phyloP scores from a whole-genome alignment of 2,329 filamentous ascomycete species.

The Claviceps sp. region DNA sequence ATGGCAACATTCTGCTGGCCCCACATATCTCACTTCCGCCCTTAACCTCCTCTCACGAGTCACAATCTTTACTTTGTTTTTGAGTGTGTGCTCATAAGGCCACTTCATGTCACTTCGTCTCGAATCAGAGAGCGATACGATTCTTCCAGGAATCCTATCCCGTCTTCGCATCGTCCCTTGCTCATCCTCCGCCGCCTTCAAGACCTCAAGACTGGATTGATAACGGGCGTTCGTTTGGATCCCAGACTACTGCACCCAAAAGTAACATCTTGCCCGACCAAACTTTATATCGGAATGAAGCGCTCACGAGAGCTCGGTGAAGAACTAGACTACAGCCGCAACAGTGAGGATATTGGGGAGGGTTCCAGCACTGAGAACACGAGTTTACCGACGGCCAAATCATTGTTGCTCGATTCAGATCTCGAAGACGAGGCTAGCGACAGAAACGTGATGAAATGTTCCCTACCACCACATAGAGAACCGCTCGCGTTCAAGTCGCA shows the following conservation, averaged over 20 bases:
- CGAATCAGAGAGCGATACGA: neutral
- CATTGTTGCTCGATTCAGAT: conserved; percentile 43
- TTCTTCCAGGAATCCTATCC: neutral
- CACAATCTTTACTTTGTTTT: neutral
- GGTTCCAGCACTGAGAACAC: conserved; percentile 4
- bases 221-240: neutral
- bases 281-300: conserved; percentile 34
- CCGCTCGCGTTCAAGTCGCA: conserved; percentile 59
- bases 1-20: neutral
- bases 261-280: conserved; percentile 6
- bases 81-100: neutral
- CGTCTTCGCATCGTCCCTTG: neutral
- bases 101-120: neutral
- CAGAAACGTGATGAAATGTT: conserved; percentile 56
- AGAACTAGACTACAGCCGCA: conserved; percentile 21
- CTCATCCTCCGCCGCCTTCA: neutral
- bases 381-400: conserved; percentile 32
- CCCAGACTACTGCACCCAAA: neutral
- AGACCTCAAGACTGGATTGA: neutral
- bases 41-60: neutral
- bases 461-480: conserved; percentile 64
- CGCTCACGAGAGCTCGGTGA: conserved; percentile 48
- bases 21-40: neutral
- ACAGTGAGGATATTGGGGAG: conserved; percentile 5
- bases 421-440: conserved; percentile 20